Conservation (phyloP, 495 filamentous ascomycete species). For the Pseudoneurospora amorphoporcata region DNA sequence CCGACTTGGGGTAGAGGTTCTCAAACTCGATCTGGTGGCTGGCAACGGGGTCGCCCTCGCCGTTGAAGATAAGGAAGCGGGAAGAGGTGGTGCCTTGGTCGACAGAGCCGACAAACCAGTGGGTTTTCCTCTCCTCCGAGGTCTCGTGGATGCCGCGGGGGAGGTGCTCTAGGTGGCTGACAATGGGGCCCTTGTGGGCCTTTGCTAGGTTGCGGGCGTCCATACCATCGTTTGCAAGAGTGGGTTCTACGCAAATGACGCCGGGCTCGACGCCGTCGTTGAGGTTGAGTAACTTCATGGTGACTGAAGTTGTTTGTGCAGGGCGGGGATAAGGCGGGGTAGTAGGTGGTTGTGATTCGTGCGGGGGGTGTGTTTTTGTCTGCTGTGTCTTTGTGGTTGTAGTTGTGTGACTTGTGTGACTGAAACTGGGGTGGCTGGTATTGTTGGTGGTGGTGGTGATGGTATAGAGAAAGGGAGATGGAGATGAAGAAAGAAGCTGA, state of each 20-base stretch:
- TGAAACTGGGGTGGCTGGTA: neutral
- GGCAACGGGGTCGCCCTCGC: slow-evolving; percentile 65
- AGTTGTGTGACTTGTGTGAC: neutral
- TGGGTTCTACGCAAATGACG: neutral
- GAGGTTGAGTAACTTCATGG: neutral
- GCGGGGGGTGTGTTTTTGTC: neutral
- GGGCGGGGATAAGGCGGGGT: neutral
- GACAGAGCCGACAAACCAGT: slow-evolving; percentile 51
- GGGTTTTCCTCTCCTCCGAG: slow-evolving; percentile 16
- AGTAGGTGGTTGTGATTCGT: neutral
- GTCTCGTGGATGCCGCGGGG: slow-evolving; percentile 20
- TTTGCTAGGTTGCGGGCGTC: neutral
- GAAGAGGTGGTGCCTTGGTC: slow-evolving; percentile 93
- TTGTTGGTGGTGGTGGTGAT: neutral
- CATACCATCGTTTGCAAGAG: neutral
- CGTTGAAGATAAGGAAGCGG: slow-evolving; percentile 86
- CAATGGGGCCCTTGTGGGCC: neutral
- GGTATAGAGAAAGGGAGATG: neutral
- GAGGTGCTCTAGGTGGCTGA: slow-evolving; percentile 16
- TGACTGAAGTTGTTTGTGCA: neutral
- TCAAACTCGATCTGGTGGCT: slow-evolving; percentile 88
- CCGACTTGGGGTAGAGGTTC: slow-evolving; percentile 79
- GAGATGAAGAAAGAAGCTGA: neutral
- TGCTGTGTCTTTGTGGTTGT: neutral
- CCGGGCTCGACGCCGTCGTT: neutral